Conservation (phyloP, 176 grass and related monocot genomes). For the Cenchrus americanus region DNA sequence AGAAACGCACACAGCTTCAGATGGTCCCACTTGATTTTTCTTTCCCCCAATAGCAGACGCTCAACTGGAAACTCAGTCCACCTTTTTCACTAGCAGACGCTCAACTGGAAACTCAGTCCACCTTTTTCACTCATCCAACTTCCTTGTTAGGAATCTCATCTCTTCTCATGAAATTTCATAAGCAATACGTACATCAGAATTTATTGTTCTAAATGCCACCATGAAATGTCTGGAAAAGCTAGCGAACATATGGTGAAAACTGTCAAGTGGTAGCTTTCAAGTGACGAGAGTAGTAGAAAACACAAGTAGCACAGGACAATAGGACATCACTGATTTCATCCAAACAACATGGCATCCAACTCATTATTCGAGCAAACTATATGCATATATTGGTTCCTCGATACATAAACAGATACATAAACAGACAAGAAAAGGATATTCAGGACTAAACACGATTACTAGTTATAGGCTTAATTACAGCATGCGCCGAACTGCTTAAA, state of each 20-base stretch:
- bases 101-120: not conserved
- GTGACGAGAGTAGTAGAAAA: not conserved
- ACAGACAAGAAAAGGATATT: too few relatives aligned
- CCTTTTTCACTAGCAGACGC: not conserved
- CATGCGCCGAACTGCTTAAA: not conserved
- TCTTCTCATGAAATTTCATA: not conserved
- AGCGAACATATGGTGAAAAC: not conserved
- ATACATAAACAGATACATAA: too few relatives aligned
- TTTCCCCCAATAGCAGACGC: not conserved
- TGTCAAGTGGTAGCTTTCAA: not conserved
- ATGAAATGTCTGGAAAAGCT: not conserved
- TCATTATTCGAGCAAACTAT: too few relatives aligned
- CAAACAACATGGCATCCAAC: too few relatives aligned
- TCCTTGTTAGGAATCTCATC: not conserved
- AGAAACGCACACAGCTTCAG: too few relatives aligned
- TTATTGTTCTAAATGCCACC: slow-evolving; percentile 5
- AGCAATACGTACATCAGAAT: not conserved
- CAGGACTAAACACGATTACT: too few relatives aligned
- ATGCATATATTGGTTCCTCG: too few relatives aligned
- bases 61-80: not conserved
- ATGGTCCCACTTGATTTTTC: too few relatives aligned
- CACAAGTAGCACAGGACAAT: too few relatives aligned
- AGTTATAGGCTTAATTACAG: too few relatives aligned
- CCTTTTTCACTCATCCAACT: not conserved
- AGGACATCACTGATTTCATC: too few relatives aligned